phyloP scores from a whole-genome alignment of 164 flowering plant species.

The Stephania cephalantha region DNA sequence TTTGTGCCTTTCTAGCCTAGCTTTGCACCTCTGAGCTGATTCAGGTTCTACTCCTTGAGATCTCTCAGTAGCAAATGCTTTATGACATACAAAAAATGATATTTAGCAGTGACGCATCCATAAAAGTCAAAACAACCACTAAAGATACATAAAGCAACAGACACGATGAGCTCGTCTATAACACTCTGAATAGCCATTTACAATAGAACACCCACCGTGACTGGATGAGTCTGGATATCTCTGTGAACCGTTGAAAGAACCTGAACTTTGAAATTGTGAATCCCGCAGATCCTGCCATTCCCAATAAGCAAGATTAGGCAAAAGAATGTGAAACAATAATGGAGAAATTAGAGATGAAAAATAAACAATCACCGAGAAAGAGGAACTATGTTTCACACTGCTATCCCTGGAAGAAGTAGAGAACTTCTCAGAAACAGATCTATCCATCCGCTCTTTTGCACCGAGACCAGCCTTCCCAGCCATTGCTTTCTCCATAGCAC shows the following conservation, averaged over 20 bases:
- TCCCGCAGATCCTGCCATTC: constrained; percentile 25
- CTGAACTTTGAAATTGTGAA: constrained; percentile 28
- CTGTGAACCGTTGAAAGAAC: constrained; percentile 26
- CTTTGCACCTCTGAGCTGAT: constrained; percentile 82
- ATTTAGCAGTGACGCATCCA: constrained; percentile 7
- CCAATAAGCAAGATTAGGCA: constrained; percentile 1
- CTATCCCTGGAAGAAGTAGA: constrained; percentile 32
- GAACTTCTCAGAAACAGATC: constrained; percentile 39
- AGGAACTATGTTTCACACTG: constrained; percentile 37
- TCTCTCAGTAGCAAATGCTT: constrained; percentile 22
- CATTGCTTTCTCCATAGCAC: constrained; percentile 71
- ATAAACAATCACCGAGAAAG: constrained; percentile 34
- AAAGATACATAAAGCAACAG: background rate
- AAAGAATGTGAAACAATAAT: constrained; percentile 10
- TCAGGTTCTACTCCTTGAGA: constrained; percentile 59
- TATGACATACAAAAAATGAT: constrained; percentile 10
- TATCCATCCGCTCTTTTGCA: constrained; percentile 36
- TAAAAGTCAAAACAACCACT: constrained; percentile 5
- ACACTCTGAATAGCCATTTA: background rate
- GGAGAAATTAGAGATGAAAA: background rate
- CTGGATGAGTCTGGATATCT: constrained; percentile 31
- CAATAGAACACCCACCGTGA: constrained; percentile 29
- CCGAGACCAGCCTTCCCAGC: constrained; percentile 44
- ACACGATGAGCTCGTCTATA: constrained; percentile 7
- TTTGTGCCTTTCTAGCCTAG: constrained; percentile 78